These are phyloP conservation scores for Chlorella vulgaris DNA, from an alignment of 139 green algal species.

Conservation along the genomic window DNA sequence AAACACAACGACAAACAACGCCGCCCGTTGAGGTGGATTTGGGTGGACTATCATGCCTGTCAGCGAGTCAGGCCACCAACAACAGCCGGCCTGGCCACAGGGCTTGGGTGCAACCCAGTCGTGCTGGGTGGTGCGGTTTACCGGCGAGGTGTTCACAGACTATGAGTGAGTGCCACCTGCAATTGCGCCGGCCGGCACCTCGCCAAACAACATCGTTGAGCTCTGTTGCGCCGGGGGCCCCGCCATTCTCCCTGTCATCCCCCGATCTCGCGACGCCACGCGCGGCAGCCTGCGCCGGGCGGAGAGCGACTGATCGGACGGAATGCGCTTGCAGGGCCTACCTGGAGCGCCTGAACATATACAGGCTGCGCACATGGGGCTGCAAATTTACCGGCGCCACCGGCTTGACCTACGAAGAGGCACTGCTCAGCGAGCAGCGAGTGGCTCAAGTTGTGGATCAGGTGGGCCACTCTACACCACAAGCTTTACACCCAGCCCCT, in stretches of 20 bases:
- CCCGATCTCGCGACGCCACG: too few relatives aligned
- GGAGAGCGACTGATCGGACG: not conserved
- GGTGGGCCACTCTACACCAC: too few relatives aligned
- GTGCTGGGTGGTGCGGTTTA: constrained; percentile 44
- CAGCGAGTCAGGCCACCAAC: not conserved
- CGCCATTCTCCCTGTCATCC: too few relatives aligned
- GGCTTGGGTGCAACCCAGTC: not conserved
- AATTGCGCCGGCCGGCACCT: not conserved
- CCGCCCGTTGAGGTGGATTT: too few relatives aligned
- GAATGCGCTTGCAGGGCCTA: constrained; percentile 47
- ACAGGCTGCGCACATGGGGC: constrained; percentile 64
- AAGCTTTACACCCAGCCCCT: too few relatives aligned
- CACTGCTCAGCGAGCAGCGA: constrained; percentile 50
- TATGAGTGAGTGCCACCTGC: constrained; percentile 57
- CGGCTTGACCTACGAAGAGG: constrained; percentile 78
- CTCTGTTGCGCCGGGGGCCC: too few relatives aligned
- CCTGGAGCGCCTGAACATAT: constrained; percentile 44
- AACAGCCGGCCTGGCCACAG: not conserved
- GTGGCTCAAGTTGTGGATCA: constrained; percentile 15
- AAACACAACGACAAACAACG: too few relatives aligned
- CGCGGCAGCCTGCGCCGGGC: not conserved
- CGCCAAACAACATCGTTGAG: too few relatives aligned
- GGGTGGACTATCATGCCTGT: not conserved
- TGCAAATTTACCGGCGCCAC: constrained; percentile 58
- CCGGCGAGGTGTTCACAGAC: constrained; percentile 64